Evolutionary conservation across 768 basidiomycete genomes (phyloP).

Genomic region (Neoboletus brunneissimus): DNA sequence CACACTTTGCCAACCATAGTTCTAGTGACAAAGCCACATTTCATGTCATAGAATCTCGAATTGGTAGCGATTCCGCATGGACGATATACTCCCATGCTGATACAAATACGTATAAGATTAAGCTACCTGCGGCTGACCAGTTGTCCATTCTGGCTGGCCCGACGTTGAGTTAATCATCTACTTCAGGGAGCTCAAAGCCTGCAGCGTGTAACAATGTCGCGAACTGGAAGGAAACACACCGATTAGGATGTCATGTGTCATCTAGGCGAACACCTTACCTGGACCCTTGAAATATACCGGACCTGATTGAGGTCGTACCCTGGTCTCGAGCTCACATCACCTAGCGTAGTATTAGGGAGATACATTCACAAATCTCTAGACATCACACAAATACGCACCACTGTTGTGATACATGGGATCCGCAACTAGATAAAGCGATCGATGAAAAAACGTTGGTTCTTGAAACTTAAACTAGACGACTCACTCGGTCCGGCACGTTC

Average conservation of each 20-base stretch:
- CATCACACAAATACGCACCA: slow-evolving; percentile 38
- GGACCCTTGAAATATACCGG: slow-evolving; percentile 81
- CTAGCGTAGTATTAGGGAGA: slow-evolving; percentile 29
- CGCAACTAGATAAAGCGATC: slow-evolving; percentile 46
- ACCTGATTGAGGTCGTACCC: slow-evolving; percentile 86
- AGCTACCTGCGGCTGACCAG: neutral
- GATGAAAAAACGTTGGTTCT: neutral
- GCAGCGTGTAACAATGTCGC: slow-evolving; percentile 69
- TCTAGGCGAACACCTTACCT: slow-evolving; percentile 43
- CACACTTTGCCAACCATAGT: neutral
- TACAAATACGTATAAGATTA: slow-evolving; percentile 9
- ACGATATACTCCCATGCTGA: neutral
- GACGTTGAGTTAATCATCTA: neutral
- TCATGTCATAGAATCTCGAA: neutral
- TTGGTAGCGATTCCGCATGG: neutral
- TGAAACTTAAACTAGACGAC: slow-evolving; percentile 7
- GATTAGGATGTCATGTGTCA: neutral
- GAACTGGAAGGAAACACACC: slow-evolving; percentile 42
- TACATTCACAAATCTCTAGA: neutral
- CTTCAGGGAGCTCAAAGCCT: slow-evolving; percentile 44
- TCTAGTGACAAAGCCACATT: neutral
- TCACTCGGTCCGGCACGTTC: slow-evolving; percentile 76
- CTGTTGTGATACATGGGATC: slow-evolving; percentile 92
- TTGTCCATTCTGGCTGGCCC: neutral
- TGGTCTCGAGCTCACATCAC: slow-evolving; percentile 74